phyloP scores from a whole-genome alignment of 768 basidiomycete species.

The Tulasnella sp. region DNA sequence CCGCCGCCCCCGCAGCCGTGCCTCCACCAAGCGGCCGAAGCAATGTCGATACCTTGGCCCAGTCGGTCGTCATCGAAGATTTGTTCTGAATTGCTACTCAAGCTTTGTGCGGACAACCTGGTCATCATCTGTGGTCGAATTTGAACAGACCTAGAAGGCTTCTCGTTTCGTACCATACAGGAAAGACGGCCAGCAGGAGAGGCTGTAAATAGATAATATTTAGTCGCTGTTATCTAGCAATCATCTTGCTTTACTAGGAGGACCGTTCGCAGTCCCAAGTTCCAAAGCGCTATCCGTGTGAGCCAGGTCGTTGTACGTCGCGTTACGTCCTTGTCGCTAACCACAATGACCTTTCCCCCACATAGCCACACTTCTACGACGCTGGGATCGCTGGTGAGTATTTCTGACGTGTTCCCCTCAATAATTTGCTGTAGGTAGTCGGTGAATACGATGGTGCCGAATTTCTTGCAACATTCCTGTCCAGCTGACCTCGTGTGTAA shows the following conservation, averaged over 20 bases:
- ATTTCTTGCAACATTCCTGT: too few relatives aligned
- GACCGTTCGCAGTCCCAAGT: not conserved
- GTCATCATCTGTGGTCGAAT: not conserved
- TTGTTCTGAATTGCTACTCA: conserved; percentile 3
- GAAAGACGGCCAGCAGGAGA: not conserved
- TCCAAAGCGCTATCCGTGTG: not conserved
- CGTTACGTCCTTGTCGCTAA: not conserved
- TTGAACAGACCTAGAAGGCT: not conserved
- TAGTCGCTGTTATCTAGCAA: not conserved
- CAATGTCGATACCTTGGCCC: conserved; percentile 20
- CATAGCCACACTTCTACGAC: not conserved
- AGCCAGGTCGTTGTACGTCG: not conserved
- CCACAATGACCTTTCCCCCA: not conserved
- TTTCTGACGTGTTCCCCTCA: not conserved
- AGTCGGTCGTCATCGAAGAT: conserved; percentile 26
- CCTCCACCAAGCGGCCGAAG: not conserved
- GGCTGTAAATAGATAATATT: not conserved
- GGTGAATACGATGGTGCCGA: not conserved
- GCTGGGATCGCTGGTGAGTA: not conserved
- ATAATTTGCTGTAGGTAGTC: not conserved
- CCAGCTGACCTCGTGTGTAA: not conserved
- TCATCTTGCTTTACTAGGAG: not conserved
- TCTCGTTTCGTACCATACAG: not conserved
- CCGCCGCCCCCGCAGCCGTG: not conserved
- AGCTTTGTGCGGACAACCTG: not conserved